Evolutionary conservation across 331 rosid genomes (phyloP).

Genomic region (Quercus phellos): DNA sequence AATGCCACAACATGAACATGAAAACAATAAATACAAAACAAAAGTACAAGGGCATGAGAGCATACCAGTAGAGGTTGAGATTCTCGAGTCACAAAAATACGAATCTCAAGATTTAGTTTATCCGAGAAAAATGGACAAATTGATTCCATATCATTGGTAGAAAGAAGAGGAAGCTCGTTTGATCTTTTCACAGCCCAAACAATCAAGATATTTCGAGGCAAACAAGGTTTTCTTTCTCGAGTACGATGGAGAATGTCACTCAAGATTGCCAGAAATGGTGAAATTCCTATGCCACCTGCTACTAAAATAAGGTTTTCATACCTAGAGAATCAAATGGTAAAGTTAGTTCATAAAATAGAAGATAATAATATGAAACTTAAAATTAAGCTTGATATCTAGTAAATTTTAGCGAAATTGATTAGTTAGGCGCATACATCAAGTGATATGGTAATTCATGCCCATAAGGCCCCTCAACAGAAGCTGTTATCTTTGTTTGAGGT

Average conservation of each 20-base stretch:
- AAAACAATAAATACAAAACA: neutral
- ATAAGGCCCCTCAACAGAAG: constrained; percentile 90
- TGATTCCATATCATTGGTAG: constrained; percentile 33
- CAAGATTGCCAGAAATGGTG: constrained; percentile 89
- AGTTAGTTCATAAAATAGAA: neutral
- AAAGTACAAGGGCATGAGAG: neutral
- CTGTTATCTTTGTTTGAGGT: constrained; percentile 37
- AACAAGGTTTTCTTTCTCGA: constrained; percentile 65
- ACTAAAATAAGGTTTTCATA: constrained; percentile 76
- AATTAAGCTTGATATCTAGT: no score
- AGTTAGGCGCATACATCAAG: constrained; percentile 47
- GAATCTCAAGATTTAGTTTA: no score
- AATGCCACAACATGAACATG: neutral
- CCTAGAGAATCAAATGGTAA: constrained; percentile 35
- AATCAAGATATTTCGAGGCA: constrained; percentile 51
- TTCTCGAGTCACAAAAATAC: no score
- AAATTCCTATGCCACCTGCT: constrained; percentile 95
- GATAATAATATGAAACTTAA: neutral
- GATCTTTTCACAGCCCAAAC: constrained; percentile 88
- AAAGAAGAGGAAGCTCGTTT: constrained; percentile 75
- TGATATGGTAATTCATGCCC: constrained; percentile 91
- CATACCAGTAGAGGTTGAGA: no score
- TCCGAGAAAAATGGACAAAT: no score
- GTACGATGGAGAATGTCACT: constrained; percentile 78
- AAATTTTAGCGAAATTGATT: no score